Evolutionary conservation across 2,329 filamentous ascomycete species (phyloP), one percentile per base, ranked within the genome.

Genomic region (Exophiala sp.): DNA sequence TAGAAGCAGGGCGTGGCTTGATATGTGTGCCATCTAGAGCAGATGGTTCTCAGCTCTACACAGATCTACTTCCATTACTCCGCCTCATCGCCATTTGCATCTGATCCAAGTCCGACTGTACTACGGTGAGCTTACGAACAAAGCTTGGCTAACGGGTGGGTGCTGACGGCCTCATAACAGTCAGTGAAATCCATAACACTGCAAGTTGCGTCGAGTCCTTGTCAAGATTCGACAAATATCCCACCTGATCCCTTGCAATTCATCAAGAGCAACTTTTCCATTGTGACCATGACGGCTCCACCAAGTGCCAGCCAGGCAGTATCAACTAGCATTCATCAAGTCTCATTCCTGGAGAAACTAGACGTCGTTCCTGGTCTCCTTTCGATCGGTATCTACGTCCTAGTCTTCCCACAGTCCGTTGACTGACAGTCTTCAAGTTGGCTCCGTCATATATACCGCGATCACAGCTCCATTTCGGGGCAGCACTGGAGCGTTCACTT

Each of bases 391-490:
- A 39, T 19, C 30, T 29, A 21, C 7, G 24, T 14, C 16, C 13
- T 10, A 13, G 18, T 38, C 7, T 10, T 22, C 22, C 21, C 14
- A 29, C 5, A 11, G 18, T 11, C 7, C 29, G 7, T 39, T 22
- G 19, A 34, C 43, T 47, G 40, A 50, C 29, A 38, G 11, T 27
- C 16, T 23, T 18, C 22, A 1, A 58, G 55, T 52, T 7, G 43
- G 46, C 11, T 46, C 52, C n/a, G 50, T 38, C 6, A 11, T 52
- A 4, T 58, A 53, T 10, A 34, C 58, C 14, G 61, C 66, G 18
- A 53, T 68, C 22, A 64, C 67, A 3, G 68, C 65, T 11, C 49
- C 65, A 1, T 70, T 72, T 47, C 68, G 70, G 13, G 68, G 69
- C 3, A 58, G 65, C 14, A 58, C 51, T 23, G 68, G 68, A 30